A percentile compares a stretch with the other conserved stretches of the same genome.
These are phyloP conservation scores for Fraxinus pennsylvanica DNA, from an alignment of 257 asterid species.

Conservation along the genomic window DNA sequence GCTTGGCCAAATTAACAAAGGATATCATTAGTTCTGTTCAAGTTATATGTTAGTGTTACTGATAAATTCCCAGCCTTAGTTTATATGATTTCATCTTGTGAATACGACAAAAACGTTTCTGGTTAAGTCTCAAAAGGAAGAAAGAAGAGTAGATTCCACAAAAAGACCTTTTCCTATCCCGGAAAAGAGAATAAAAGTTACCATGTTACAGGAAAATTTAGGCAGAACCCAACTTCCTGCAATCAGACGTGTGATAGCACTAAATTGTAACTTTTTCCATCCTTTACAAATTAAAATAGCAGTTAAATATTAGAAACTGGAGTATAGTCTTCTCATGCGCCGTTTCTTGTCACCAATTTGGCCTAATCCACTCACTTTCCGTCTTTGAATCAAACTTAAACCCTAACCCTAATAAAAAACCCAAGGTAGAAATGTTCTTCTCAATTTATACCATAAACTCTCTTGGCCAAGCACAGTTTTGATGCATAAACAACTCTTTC, in stretches of 20 bases:
- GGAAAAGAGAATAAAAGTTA: constrained; percentile 25
- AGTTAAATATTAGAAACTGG: constrained; percentile 13
- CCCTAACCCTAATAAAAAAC: constrained; percentile 28
- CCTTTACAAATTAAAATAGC: neutral
- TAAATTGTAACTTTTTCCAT: constrained; percentile 4
- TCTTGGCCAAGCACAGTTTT: neutral
- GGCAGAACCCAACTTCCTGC: constrained; percentile 35
- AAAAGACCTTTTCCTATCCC: constrained; percentile 6
- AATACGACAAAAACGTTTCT: neutral
- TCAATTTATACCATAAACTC: constrained; percentile 1
- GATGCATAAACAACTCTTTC: constrained; percentile 12
- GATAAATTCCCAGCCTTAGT: neutral
- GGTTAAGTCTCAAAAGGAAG: neutral
- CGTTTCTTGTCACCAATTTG: constrained; percentile 26
- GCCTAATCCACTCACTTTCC: constrained; percentile 38
- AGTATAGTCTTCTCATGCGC: constrained; percentile 35
- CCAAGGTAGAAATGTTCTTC: neutral
- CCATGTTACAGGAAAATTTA: constrained; percentile 25
- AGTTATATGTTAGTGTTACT: neutral
- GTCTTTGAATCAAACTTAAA: constrained; percentile 14
- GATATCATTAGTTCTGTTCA: too few relatives aligned
- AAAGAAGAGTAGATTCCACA: constrained; percentile 18
- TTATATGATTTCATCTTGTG: neutral
- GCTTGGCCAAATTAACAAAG: too few relatives aligned
- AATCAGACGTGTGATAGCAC: constrained; percentile 20